Percentiles rank a stretch among this genome's conserved stretches.
These are phyloP conservation scores for Scenedesmus sp. DNA, from an alignment of 163 green algal genomes.

Conservation along the genomic window DNA sequence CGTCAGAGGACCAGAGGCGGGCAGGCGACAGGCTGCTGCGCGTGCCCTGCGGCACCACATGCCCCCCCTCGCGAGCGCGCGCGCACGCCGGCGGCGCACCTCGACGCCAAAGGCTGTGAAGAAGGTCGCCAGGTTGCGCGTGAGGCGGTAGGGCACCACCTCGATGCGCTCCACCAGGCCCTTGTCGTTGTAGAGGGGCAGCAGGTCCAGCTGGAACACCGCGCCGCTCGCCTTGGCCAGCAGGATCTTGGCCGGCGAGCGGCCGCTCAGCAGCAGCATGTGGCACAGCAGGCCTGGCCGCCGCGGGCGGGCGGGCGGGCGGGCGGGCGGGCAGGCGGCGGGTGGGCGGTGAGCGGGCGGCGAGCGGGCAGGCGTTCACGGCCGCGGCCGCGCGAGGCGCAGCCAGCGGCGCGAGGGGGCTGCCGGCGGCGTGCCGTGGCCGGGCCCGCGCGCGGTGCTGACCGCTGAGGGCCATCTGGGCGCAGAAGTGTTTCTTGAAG, in stretches of 20 bases:
- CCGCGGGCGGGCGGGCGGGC: too few species aligned
- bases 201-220: constrained; percentile 92
- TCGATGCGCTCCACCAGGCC: constrained; percentile 86
- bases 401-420: too few species aligned
- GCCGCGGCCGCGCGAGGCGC: too few species aligned
- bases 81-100: background rate
- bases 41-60: too few species aligned
- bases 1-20: background rate
- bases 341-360: too few species aligned
- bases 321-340: too few species aligned
- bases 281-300: constrained; percentile 80
- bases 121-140: constrained; percentile 95
- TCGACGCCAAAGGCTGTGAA: constrained; percentile 94
- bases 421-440: too few species aligned
- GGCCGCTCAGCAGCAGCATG: constrained; percentile 85
- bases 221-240: constrained; percentile 86
- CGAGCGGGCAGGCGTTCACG: too few species aligned
- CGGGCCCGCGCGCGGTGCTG: constrained; percentile 5
- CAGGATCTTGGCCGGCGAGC: constrained; percentile 91
- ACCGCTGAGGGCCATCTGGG: constrained; percentile 86
- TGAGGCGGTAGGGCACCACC: constrained; percentile 96
- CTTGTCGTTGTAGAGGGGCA: constrained; percentile 77
- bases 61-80: too few species aligned
- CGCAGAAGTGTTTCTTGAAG: constrained; percentile 95
- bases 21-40: too few species aligned